Conservation (phyloP, 148 eudicot species). For the Silene latifolia region DNA sequence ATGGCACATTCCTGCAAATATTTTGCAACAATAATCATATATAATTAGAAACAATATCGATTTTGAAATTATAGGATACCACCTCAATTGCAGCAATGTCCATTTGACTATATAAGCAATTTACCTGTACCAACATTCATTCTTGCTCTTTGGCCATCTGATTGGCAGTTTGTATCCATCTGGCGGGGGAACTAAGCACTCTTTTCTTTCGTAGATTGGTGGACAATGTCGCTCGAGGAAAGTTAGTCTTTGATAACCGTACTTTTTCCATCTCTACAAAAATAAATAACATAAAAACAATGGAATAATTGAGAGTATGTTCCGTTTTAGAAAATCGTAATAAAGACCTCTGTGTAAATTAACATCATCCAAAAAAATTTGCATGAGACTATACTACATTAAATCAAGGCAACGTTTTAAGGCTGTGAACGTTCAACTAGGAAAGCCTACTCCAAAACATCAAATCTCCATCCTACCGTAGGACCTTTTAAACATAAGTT, state of each 20-base stretch:
- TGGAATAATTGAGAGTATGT: not conserved
- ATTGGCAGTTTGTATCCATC: constrained; percentile 86
- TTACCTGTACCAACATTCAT: constrained; percentile 97
- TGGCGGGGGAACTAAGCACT: constrained; percentile 93
- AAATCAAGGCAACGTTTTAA: not conserved
- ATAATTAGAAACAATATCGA: not conserved
- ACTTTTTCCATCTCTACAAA: constrained; percentile 88
- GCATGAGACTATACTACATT: not conserved
- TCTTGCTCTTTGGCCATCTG: constrained; percentile 94
- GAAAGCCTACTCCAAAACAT: not conserved
- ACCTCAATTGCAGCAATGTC: not conserved
- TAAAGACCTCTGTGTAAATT: not conserved
- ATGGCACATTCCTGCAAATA: constrained; percentile 80
- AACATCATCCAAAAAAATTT: constrained; percentile 1
- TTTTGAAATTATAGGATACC: not conserved
- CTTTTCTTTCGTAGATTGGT: constrained; percentile 65
- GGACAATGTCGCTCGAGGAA: constrained; percentile 96
- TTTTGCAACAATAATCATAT: constrained; percentile 4
- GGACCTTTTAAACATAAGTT: not conserved
- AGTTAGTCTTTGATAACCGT: constrained; percentile 58
- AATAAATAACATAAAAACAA: constrained; percentile 4
- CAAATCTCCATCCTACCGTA: not conserved
- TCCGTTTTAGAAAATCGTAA: not conserved
- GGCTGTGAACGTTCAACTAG: not conserved
- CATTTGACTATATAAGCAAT: not conserved